A percentile compares a stretch with the other conserved stretches of the same genome.
phyloP scores from a whole-genome alignment of 306 rosid species.

The Cicer bijugum region DNA sequence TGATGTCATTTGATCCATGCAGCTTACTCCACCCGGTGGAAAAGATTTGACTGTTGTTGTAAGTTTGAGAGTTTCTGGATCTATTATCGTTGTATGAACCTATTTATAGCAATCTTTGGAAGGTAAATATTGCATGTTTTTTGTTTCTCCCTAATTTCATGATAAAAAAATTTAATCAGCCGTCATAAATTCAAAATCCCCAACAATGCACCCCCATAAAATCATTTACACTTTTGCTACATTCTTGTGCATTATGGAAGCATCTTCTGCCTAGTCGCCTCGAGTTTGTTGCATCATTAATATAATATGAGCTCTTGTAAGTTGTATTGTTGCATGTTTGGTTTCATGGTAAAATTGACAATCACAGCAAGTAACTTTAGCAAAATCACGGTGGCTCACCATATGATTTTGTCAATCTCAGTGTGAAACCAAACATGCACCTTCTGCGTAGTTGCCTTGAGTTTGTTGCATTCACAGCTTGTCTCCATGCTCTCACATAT shows the following conservation, averaged over 20 bases:
- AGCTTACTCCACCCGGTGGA: not conserved
- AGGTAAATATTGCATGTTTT: constrained; percentile 17
- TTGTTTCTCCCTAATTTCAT: not conserved
- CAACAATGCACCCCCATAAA: constrained; percentile 17
- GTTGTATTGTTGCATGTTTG: too few relatives aligned
- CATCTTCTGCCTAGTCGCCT: too few relatives aligned
- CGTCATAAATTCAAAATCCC: constrained; percentile 21
- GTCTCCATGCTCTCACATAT: constrained; percentile 28
- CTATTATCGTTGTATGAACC: not conserved
- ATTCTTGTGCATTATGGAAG: constrained; percentile 15
- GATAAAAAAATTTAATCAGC: not conserved
- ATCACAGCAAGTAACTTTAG: too few relatives aligned
- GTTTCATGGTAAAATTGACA: too few relatives aligned
- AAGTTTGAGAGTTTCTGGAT: constrained; percentile 16
- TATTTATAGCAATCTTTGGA: not conserved
- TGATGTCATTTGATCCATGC: constrained; percentile 1
- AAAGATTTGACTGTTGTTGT: constrained; percentile 2
- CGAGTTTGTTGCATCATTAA: too few relatives aligned
- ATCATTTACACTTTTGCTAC: constrained; percentile 24
- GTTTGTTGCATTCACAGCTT: constrained; percentile 38
- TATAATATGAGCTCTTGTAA: too few relatives aligned
- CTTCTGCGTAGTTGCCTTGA: not conserved
- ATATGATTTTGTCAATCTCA: too few relatives aligned
- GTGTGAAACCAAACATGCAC: too few relatives aligned
- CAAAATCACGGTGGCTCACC: too few relatives aligned